These are phyloP conservation scores for Helichrysum umbraculigerum DNA, from an alignment of 129 eudicot genomes.

Conservation along the genomic window DNA sequence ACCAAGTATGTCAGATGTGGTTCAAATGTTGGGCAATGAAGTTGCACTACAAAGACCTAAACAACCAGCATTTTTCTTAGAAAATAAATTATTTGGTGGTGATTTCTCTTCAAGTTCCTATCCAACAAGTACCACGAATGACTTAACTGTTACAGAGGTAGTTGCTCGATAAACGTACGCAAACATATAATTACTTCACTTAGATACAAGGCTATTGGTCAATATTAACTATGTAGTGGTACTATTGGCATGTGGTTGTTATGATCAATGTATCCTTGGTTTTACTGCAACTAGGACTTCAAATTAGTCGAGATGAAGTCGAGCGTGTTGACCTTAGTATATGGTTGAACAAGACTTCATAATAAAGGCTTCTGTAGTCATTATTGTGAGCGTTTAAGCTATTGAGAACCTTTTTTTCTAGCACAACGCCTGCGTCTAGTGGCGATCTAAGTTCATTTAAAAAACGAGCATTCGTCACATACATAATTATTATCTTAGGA, in stretches of 20 bases:
- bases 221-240: neutral
- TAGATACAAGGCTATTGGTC: neutral
- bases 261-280: neutral
- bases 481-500: neutral
- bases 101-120: constrained; percentile 21
- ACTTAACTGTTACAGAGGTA: constrained; percentile 14
- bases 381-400: too few species aligned
- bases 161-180: constrained; percentile 1
- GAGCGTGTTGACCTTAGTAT: too few species aligned
- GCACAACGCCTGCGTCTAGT: neutral
- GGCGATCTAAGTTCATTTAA: neutral
- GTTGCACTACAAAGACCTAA: constrained; percentile 23
- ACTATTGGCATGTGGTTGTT: neutral
- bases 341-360: too few species aligned
- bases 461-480: neutral
- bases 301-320: too few species aligned
- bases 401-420: neutral
- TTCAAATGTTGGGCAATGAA: constrained; percentile 26
- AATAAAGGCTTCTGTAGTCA: too few species aligned
- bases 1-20: constrained; percentile 30
- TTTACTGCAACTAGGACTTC: too few species aligned
- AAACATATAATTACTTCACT: neutral
- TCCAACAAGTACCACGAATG: constrained; percentile 8
- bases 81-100: neutral
- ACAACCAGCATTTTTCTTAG: constrained; percentile 30